Percentiles rank a stretch among this genome's conserved stretches.
These are phyloP conservation scores for Phytophthora sansomeana DNA, from an alignment of 352 stramenopile species.

Conservation along the genomic window DNA sequence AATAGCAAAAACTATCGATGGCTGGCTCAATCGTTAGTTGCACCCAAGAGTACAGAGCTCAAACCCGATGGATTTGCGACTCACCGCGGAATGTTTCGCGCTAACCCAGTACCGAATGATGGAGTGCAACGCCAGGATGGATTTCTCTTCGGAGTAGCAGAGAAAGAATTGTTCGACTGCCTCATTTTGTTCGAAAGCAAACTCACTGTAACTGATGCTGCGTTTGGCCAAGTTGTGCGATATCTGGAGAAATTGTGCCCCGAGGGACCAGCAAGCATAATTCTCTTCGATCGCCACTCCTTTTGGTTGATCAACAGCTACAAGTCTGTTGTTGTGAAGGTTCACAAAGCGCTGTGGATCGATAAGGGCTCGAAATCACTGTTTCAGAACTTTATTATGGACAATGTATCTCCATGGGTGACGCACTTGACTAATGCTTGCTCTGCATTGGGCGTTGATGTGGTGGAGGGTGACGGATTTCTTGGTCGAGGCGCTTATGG, in stretches of 20 bases:
- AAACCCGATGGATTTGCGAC: constrained; percentile 38
- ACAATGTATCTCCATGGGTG: constrained; percentile 29
- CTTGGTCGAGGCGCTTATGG: constrained; percentile 26
- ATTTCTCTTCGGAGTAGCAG: constrained; percentile 45
- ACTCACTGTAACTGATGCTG: constrained; percentile 40
- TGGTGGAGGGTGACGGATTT: constrained; percentile 31
- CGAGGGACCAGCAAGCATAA: constrained; percentile 14
- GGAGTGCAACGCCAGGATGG: constrained; percentile 25
- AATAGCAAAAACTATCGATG: constrained; percentile 24
- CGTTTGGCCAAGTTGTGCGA: constrained; percentile 40
- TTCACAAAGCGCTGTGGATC: constrained; percentile 21
- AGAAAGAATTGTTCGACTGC: constrained; percentile 45
- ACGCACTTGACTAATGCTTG: constrained; percentile 20
- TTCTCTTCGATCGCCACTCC: constrained; percentile 36
- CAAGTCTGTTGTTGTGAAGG: constrained; percentile 29
- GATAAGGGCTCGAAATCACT: constrained; percentile 31
- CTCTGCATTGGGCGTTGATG: constrained; percentile 25
- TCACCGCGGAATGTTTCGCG: constrained; percentile 32
- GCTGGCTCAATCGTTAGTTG: constrained; percentile 13
- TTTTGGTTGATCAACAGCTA: constrained; percentile 40
- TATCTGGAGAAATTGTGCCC: constrained; percentile 35
- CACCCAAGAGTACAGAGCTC: constrained; percentile 6
- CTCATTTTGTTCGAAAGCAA: constrained; percentile 45
- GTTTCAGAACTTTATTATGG: constrained; percentile 30
- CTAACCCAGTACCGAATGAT: constrained; percentile 20